A percentile compares a stretch with the other conserved stretches of the same genome.
Conservation (phyloP, 2,329 filamentous ascomycete species). For the Neocucurbitaria cava region DNA sequence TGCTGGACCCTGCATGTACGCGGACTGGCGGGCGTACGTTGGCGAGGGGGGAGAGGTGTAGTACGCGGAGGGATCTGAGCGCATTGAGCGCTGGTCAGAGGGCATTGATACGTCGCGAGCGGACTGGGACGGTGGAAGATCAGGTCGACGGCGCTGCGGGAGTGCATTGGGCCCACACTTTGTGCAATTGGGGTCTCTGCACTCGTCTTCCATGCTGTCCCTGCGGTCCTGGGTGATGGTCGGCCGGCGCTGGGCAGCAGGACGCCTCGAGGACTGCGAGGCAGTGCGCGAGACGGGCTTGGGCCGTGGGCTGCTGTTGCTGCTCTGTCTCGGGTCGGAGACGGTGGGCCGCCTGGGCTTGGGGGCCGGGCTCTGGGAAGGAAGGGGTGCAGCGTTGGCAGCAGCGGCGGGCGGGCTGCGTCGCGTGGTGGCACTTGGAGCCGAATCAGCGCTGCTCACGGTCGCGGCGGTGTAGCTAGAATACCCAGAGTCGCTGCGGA, state of each 20-base stretch:
- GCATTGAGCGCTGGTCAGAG: constrained; percentile 37
- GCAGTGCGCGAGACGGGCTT: constrained; percentile 31
- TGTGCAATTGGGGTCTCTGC: constrained; percentile 45
- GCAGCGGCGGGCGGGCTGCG: constrained; percentile 35
- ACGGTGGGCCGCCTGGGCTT: constrained; percentile 27
- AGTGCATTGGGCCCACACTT: constrained; percentile 28
- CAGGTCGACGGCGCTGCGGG: constrained; percentile 18
- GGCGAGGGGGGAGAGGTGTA: constrained; percentile 37
- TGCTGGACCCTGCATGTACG: constrained; percentile 33
- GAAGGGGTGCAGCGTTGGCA: constrained; percentile 17
- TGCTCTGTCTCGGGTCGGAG: constrained; percentile 22
- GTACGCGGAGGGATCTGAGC: constrained; percentile 38
- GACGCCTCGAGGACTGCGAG: constrained; percentile 31
- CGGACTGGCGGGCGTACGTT: constrained; percentile 30
- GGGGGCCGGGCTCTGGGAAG: constrained; percentile 24
- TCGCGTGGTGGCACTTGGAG: constrained; percentile 48
- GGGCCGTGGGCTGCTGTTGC: constrained; percentile 32
- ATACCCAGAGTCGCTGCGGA: constrained; percentile 68
- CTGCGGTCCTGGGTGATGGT: constrained; percentile 19
- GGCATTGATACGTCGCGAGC: constrained; percentile 37
- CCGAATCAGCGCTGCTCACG: constrained; percentile 60
- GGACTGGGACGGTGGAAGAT: constrained; percentile 34
- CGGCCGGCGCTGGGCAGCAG: constrained; percentile 17
- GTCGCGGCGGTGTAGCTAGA: constrained; percentile 64
- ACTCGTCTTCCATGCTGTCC: constrained; percentile 31